Conservation (phyloP, 2,329 filamentous ascomycete species). For the Fusarium sp. region DNA sequence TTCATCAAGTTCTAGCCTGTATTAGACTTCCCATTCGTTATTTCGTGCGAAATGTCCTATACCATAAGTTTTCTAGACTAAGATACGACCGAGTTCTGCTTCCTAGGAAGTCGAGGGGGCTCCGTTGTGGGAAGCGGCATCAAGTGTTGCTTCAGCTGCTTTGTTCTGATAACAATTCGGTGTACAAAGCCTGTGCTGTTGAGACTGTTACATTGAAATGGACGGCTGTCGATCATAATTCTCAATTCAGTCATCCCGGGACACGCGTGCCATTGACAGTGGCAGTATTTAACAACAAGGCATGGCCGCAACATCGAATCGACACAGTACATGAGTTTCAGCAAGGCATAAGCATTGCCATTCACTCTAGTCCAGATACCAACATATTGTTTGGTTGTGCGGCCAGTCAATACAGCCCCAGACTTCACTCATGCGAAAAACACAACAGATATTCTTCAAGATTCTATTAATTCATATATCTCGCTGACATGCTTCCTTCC, state of each 20-base stretch:
- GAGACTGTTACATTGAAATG: too few relatives aligned
- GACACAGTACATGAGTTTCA: too few relatives aligned
- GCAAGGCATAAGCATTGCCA: too few relatives aligned
- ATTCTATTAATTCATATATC: slow-evolving; percentile 33
- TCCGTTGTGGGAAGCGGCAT: neutral
- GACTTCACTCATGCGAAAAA: neutral
- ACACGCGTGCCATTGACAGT: too few relatives aligned
- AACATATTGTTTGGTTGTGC: neutral
- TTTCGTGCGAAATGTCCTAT: fast-evolving
- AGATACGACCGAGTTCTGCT: neutral
- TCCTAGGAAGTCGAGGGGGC: neutral
- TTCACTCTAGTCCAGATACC: too few relatives aligned
- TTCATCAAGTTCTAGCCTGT: neutral
- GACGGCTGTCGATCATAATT: neutral
- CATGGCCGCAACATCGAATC: neutral
- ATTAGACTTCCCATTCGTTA: neutral
- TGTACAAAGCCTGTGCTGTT: neutral
- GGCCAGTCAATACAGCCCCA: too few relatives aligned
- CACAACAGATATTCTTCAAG: neutral
- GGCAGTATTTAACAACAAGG: neutral
- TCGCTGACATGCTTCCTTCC: slow-evolving; percentile 5
- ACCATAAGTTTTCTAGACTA: neutral
- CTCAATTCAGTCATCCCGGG: fast-evolving
- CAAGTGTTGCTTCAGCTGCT: too few relatives aligned
- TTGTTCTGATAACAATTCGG: neutral